Base-by-base conservation (phyloP, 2,329 filamentous ascomycete species). In the Venturia asperata region DNA sequence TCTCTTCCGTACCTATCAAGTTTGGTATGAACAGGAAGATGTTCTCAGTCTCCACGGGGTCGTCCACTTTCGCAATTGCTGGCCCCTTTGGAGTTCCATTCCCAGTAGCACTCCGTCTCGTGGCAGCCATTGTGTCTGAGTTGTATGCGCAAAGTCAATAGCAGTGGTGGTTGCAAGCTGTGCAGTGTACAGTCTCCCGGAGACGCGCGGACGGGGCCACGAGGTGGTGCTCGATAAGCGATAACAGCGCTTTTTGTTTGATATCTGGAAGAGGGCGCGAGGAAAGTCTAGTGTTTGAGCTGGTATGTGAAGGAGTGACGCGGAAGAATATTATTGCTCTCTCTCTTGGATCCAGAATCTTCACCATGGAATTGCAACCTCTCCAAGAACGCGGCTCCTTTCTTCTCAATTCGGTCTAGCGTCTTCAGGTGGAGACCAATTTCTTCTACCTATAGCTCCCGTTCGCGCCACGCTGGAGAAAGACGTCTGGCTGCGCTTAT, bases 11-110 rank as follows among this genome's bases (percentile, higher is more conserved):
- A 82, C 80, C 80, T 67, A 82, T 82, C 68, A 82, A 67, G 70
- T 82, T 82, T 17, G 80, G 80, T 30, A 79, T 75, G 72, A 82
- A 82, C 58, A 82, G 73, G 72, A 82, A 82, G 71, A 82, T 82
- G 74, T 82, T 82, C 77, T 82, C 80, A n/a, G 74, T 71, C 64
- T 74, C 70, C 5, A 37, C 27, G 17, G 37, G 10, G 27, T 58
- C 52, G 3, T 37, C 42, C 34, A 55, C 24, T 49, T 68, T 64
- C 52, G 67, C 63, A 19, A 41, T 42, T 47, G 58, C 55, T 66
- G 41, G 69, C 55, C 21, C 71, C 68, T 65, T 67, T 67, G 72
- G 70, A 24, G 68, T 68, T 67, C 74, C 75, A 66, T 70, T 70
- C 15, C 64, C 64, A 65, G 72, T 73, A 64, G 65, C 55, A 61